Evolutionary conservation across 345 rosid genomes (phyloP).

Genomic region (Pugionium dolabratum): DNA sequence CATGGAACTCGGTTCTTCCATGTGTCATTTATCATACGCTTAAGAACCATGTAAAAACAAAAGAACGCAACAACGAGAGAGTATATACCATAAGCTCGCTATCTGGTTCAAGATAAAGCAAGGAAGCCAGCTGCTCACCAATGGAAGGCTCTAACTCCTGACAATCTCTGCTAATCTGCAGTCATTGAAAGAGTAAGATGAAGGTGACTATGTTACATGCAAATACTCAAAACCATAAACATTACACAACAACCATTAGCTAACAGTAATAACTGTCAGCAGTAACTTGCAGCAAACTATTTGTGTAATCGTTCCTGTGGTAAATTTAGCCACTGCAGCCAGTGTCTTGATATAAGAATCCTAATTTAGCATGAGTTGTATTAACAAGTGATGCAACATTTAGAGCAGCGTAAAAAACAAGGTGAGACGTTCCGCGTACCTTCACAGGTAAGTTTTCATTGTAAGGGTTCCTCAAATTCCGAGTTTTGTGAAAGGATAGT

Average conservation of each 20-base stretch:
- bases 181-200: constrained; percentile 30
- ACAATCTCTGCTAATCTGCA: constrained; percentile 98
- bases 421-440: constrained; percentile 51
- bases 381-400: not conserved
- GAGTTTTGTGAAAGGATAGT: constrained; percentile 91
- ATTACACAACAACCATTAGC: constrained; percentile 27
- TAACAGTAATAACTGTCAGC: constrained; percentile 2
- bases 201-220: not conserved
- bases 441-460: constrained; percentile 97
- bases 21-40: not conserved
- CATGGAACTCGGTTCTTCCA: constrained; percentile 5
- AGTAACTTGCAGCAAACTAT: constrained; percentile 20
- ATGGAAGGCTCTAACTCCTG: constrained; percentile 92
- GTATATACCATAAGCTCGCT: constrained; percentile 94
- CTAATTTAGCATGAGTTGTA: constrained; percentile 2
- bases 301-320: constrained; percentile 10
- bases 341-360: constrained; percentile 3
- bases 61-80: constrained; percentile 15
- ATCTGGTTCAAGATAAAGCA: constrained; percentile 95
- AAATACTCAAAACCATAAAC: constrained; percentile 3
- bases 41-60: not conserved
- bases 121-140: constrained; percentile 92
- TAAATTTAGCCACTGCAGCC: constrained; percentile 2
- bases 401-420: constrained; percentile 6
- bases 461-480: constrained; percentile 91